Evolutionary conservation across 768 basidiomycete species (phyloP).

Genomic region (Hygrocybe coccinea): DNA sequence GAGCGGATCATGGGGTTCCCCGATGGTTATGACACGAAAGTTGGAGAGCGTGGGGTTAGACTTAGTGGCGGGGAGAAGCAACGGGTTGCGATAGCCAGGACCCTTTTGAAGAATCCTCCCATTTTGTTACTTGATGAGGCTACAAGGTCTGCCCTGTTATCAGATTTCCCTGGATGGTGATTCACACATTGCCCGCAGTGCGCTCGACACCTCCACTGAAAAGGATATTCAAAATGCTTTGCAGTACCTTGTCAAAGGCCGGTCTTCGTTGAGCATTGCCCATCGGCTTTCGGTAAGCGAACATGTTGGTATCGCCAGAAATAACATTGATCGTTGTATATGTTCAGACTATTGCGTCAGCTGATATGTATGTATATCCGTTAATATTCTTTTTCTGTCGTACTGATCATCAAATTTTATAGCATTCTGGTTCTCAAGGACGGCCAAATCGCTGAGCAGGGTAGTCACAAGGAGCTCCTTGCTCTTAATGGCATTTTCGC

Average conservation of each 20-base stretch:
- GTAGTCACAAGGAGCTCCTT: constrained; percentile 73
- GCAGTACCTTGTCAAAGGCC: constrained; percentile 69
- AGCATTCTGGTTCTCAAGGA: constrained; percentile 90
- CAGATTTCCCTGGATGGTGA: not conserved
- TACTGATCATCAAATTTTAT: constrained; percentile 10
- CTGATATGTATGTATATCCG: constrained; percentile 50
- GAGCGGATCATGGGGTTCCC: constrained; percentile 81
- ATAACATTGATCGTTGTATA: constrained; percentile 14
- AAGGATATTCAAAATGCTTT: constrained; percentile 85
- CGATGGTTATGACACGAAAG: constrained; percentile 79
- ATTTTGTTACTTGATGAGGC: constrained; percentile 77
- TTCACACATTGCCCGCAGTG: constrained; percentile 36
- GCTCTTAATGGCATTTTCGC: constrained; percentile 69
- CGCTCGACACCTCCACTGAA: constrained; percentile 86
- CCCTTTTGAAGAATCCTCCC: constrained; percentile 79
- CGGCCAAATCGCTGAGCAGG: constrained; percentile 81
- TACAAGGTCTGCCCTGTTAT: constrained; percentile 45
- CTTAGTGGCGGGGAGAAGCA: constrained; percentile 89
- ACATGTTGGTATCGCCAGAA: constrained; percentile 2
- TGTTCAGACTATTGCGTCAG: constrained; percentile 50
- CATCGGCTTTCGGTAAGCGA: constrained; percentile 69
- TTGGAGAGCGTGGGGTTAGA: constrained; percentile 86
- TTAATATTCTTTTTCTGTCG: not conserved
- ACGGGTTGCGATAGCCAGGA: constrained; percentile 81
- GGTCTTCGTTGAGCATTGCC: constrained; percentile 73